Percentiles rank a stretch among this genome's conserved stretches.
These are phyloP conservation scores for Coemansia sp. DNA, from an alignment of 192 early-diverging fungal genomes.

Conservation along the genomic window DNA sequence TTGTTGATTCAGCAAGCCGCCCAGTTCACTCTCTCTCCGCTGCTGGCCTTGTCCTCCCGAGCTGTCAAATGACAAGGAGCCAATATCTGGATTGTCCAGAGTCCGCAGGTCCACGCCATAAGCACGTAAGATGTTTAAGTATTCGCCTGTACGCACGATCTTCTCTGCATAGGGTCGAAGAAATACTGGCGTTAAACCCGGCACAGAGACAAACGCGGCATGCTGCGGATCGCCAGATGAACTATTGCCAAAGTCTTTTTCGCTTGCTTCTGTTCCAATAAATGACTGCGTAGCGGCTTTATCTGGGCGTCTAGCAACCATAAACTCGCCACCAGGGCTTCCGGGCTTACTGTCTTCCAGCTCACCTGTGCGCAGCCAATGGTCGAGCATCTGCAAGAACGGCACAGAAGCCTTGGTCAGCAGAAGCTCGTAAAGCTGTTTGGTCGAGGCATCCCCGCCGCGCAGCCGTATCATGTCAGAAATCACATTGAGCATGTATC, in stretches of 20 bases:
- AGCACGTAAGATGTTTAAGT: conserved; percentile 89
- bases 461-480: conserved; percentile 60
- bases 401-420: conserved; percentile 77
- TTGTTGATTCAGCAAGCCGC: conserved; percentile 42
- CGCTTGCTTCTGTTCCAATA: conserved; percentile 62
- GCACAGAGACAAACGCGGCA: conserved; percentile 30
- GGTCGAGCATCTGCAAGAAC: conserved; percentile 76
- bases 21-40: conserved; percentile 11
- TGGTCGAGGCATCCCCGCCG: conserved; percentile 65
- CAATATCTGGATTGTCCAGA: conserved; percentile 11
- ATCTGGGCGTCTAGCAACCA: conserved; percentile 74
- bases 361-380: conserved; percentile 89
- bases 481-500: conserved; percentile 74
- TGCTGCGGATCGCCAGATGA: conserved; percentile 3
- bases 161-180: conserved; percentile 73
- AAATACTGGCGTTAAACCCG: conserved; percentile 66
- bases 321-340: conserved; percentile 79
- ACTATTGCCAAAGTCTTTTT: conserved; percentile 5
- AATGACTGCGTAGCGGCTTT: conserved; percentile 67
- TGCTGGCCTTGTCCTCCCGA: background rate
- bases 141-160: conserved; percentile 89
- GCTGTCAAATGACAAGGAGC: conserved; percentile 1
- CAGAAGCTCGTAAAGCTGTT: conserved; percentile 76
- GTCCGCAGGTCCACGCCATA: conserved; percentile 57
- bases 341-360: conserved; percentile 66